These are phyloP conservation scores for Pseudogymnoascus sp. DNA, from an alignment of 2,329 filamentous ascomycete species.

Conservation along the genomic window DNA sequence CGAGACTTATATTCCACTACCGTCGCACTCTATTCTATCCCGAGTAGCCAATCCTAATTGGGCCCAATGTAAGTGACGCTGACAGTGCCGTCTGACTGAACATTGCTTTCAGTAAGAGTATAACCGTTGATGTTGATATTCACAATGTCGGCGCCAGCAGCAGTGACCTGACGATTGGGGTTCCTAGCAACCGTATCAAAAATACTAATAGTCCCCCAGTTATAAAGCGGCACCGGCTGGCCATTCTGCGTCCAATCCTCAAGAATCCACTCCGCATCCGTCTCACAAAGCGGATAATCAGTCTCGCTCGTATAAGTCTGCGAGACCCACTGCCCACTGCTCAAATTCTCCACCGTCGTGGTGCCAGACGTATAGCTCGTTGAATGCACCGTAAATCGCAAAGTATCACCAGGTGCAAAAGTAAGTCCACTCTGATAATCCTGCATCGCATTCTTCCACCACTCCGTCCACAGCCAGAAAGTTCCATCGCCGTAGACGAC, in stretches of 20 bases:
- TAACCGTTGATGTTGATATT: neutral
- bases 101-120: neutral
- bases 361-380: conserved; percentile 32
- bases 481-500: conserved; percentile 30
- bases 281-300: conserved; percentile 28
- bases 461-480: conserved; percentile 49
- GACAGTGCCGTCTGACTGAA: neutral
- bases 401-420: conserved; percentile 35
- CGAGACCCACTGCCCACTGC: conserved; percentile 34
- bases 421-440: conserved; percentile 25
- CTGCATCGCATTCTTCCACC: conserved; percentile 41
- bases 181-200: neutral
- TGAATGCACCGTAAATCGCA: conserved; percentile 31
- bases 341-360: conserved; percentile 36
- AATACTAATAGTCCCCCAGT: neutral
- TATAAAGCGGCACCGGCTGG: conserved; percentile 12
- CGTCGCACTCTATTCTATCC: neutral
- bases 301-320: conserved; percentile 31
- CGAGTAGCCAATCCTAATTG: neutral
- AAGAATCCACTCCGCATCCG: conserved; percentile 43
- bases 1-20: neutral
- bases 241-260: conserved; percentile 37
- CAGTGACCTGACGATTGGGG: neutral
- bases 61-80: neutral
- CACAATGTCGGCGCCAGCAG: neutral